phyloP scores from a whole-genome alignment of 192 early-diverging fungal species.

The Gaertneriomyces semiglobifer region DNA sequence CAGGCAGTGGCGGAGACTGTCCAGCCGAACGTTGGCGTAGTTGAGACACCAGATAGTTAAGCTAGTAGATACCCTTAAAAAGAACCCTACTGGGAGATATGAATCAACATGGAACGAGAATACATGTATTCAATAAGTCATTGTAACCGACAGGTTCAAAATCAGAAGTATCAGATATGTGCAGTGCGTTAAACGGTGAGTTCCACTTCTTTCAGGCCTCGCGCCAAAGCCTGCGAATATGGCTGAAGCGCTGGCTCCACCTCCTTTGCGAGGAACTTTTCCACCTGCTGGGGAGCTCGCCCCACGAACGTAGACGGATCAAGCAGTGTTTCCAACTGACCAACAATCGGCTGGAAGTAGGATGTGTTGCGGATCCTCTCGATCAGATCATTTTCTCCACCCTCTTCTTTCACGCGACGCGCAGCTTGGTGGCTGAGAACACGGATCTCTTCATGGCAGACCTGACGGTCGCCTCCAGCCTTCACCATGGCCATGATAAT shows the following conservation, averaged over 20 bases:
- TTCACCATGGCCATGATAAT: slow-evolving; percentile 99
- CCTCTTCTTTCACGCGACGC: slow-evolving; percentile 83
- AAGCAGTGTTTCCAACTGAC: slow-evolving; percentile 64
- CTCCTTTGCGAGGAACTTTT: slow-evolving; percentile 73
- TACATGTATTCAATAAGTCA: too few species aligned
- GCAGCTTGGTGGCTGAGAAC: slow-evolving; percentile 93
- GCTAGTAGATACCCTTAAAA: too few species aligned
- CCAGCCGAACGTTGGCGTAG: too few species aligned
- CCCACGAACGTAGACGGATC: slow-evolving; percentile 92
- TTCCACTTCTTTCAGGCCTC: slow-evolving; percentile 60
- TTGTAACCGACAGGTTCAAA: too few species aligned
- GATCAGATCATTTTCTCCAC: slow-evolving; percentile 93
- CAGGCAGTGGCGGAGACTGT: not conserved
- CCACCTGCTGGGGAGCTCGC: slow-evolving; percentile 91
- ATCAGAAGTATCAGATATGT: too few species aligned
- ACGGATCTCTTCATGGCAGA: slow-evolving; percentile 95
- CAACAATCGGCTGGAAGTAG: slow-evolving; percentile 87
- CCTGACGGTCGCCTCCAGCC: slow-evolving; percentile 91
- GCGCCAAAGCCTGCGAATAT: slow-evolving; percentile 60
- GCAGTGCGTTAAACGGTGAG: slow-evolving; percentile 59
- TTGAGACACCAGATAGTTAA: too few species aligned
- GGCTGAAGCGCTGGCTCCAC: slow-evolving; percentile 80
- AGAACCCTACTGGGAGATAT: too few species aligned
- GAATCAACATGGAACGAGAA: too few species aligned
- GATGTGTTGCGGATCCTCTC: slow-evolving; percentile 73